Conservation (phyloP, 371 early-diverging fungal genomes). For the Choanephora cucurbitarum region DNA sequence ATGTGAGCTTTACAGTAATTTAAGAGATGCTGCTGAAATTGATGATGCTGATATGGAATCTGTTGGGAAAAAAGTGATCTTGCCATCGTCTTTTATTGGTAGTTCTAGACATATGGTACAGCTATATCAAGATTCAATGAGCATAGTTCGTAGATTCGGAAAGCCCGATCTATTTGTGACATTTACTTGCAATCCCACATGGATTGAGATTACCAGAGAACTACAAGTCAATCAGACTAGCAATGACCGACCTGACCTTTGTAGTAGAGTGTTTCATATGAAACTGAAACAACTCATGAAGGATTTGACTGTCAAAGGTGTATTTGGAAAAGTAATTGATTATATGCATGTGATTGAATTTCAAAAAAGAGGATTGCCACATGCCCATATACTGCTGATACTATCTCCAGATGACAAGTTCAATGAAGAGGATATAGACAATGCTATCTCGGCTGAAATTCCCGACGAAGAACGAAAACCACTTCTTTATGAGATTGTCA, state of each 20-base stretch:
- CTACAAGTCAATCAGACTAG: slow-evolving; percentile 15
- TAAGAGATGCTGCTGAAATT: not conserved
- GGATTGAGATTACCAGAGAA: slow-evolving; percentile 27
- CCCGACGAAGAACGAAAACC: slow-evolving; percentile 23
- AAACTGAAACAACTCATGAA: slow-evolving; percentile 19
- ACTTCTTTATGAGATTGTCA: slow-evolving; percentile 23
- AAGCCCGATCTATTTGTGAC: slow-evolving; percentile 39
- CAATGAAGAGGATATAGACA: slow-evolving; percentile 21
- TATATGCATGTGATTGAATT: slow-evolving; percentile 14
- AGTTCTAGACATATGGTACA: slow-evolving; percentile 10
- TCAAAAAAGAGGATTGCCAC: slow-evolving; percentile 33
- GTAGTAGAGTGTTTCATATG: slow-evolving; percentile 22
- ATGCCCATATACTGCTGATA: slow-evolving; percentile 34
- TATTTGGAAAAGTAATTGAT: not conserved
- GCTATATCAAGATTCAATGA: slow-evolving; percentile 34
- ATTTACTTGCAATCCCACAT: slow-evolving; percentile 37
- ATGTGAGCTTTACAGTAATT: not conserved
- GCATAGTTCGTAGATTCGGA: slow-evolving; percentile 20
- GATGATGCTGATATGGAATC: not conserved
- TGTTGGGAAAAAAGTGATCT: not conserved
- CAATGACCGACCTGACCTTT: slow-evolving; percentile 23
- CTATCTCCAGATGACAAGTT: slow-evolving; percentile 16
- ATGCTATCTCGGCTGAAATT: slow-evolving; percentile 31
- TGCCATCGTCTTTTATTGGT: slow-evolving; percentile 1
- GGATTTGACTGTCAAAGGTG: slow-evolving; percentile 9